These are phyloP conservation scores for Hymenoscyphus occultus DNA, from an alignment of 2,329 filamentous ascomycete genomes.

Conservation along the genomic window DNA sequence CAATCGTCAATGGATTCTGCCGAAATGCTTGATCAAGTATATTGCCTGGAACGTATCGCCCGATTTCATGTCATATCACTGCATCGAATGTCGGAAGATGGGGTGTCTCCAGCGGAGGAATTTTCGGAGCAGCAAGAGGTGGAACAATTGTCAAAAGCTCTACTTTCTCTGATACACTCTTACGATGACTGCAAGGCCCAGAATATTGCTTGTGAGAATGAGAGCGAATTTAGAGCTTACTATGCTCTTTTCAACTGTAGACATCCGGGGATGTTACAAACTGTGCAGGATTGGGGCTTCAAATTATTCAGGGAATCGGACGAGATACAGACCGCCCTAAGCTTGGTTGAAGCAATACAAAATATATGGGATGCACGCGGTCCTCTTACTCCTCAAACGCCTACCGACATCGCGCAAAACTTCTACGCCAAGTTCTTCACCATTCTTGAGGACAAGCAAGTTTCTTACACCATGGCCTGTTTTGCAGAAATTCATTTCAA, in stretches of 20 bases:
- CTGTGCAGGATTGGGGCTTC: constrained; percentile 53
- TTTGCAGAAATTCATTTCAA: constrained; percentile 67
- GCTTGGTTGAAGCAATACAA: constrained; percentile 58
- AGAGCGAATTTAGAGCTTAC: constrained; percentile 64
- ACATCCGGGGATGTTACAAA: constrained; percentile 55
- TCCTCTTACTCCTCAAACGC: constrained; percentile 47
- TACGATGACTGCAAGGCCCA: constrained; percentile 64
- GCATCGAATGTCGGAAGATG: constrained; percentile 58
- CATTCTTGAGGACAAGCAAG: constrained; percentile 53
- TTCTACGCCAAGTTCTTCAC: constrained; percentile 56
- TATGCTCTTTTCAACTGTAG: constrained; percentile 60
- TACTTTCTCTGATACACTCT: constrained; percentile 62
- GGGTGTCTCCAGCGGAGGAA: constrained; percentile 51
- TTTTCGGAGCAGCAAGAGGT: constrained; percentile 67
- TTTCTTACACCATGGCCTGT: constrained; percentile 69
- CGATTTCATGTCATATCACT: constrained; percentile 65
- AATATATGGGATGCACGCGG: constrained; percentile 56
- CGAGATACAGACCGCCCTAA: constrained; percentile 59
- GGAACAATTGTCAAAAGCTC: constrained; percentile 63
- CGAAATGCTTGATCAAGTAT: constrained; percentile 58
- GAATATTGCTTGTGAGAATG: constrained; percentile 56
- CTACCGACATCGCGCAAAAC: constrained; percentile 44
- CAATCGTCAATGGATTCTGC: constrained; percentile 56
- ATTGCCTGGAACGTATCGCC: constrained; percentile 63
- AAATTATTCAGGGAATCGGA: constrained; percentile 55